Percentiles rank a stretch among this genome's conserved stretches.
Conservation (phyloP, 2,329 filamentous ascomycete genomes). For the Calonectria multiphialidica region DNA sequence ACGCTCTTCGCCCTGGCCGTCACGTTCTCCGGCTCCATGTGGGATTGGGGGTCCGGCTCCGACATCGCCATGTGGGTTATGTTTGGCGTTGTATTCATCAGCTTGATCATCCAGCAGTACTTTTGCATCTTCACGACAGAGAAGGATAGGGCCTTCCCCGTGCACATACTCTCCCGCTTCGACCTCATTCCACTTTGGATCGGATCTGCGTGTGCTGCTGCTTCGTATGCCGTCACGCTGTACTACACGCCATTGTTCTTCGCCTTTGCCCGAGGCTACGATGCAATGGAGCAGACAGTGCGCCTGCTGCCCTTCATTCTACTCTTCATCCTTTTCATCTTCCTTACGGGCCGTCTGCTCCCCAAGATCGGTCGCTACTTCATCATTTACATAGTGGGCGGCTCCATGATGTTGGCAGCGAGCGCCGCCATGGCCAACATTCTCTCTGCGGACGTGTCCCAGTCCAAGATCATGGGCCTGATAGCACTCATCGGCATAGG, state of each 20-base stretch:
- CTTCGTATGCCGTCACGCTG: slow-evolving; percentile 54
- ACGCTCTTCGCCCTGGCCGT: slow-evolving; percentile 59
- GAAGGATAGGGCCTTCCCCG: slow-evolving; percentile 40
- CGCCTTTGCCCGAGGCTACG: slow-evolving; percentile 60
- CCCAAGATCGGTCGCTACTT: slow-evolving; percentile 53
- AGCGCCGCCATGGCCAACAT: slow-evolving; percentile 41
- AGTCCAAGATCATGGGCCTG: slow-evolving; percentile 46
- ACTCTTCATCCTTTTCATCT: slow-evolving; percentile 50
- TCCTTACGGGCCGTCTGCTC: slow-evolving; percentile 53
- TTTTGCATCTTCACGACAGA: slow-evolving; percentile 58
- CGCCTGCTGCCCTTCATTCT: slow-evolving; percentile 58
- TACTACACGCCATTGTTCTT: slow-evolving; percentile 70
- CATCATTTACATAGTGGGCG: slow-evolving; percentile 46
- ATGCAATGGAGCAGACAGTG: slow-evolving; percentile 54
- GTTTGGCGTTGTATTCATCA: slow-evolving; percentile 56
- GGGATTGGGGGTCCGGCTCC: slow-evolving; percentile 58
- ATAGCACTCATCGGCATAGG: slow-evolving; percentile 48
- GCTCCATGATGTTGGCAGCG: slow-evolving; percentile 41
- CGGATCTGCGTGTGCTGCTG: slow-evolving; percentile 50
- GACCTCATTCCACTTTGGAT: slow-evolving; percentile 58
- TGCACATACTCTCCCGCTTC: slow-evolving; percentile 40
- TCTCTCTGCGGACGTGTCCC: slow-evolving; percentile 38
- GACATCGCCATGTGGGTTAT: slow-evolving; percentile 62
- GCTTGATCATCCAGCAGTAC: slow-evolving; percentile 61
- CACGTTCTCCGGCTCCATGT: slow-evolving; percentile 63